Evolutionary conservation across 352 stramenopile genomes (phyloP), one percentile per base, ranked within the genome.

Genomic region (Pythium aphanidermatum): DNA sequence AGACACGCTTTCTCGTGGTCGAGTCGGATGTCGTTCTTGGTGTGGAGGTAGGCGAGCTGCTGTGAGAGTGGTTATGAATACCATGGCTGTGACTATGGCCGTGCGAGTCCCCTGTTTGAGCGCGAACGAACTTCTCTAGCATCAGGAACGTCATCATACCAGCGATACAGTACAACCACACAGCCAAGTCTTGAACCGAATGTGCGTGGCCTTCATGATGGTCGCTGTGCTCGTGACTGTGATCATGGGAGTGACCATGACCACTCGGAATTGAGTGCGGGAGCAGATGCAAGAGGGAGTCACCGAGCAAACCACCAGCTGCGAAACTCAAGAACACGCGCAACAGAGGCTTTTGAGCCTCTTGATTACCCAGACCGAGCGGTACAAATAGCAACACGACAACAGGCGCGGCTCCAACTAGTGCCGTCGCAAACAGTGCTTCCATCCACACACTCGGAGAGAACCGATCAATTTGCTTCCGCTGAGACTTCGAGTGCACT

Each of bases 231-330:
- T 56, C 52, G 17, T 78, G 60, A 3, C 29, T 38, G 14, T 77
- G 49, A 13, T 42, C 33, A 26, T 70, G 58, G 34, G 31, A 29
- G 29, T 74, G 55, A 14, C 29, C 25, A 9, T 48, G 46, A 10
- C 46, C 38, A 21, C 55, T 52, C 0, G 75, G 70, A 2, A 96
- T 64, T 27, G 91, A 86, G 55, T 97, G 88, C 28, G 88, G 88
- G 27, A 97, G 68, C 28, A 95, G 58, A 63, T 97, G 88, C 44
- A 97, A 58, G 56, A 97, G 81, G 23, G 91, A 81, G 34, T 97
- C 88, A 29, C 88, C 88, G 8, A 97, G 60, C 41, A 97, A 55
- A 3, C 82, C 88, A 20, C 86, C 88, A 5, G 81, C 80, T 17
- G 86, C 80, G 49, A 97, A 97, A 30, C 74, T 90, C 41, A 96